phyloP scores from a whole-genome alignment of 1,139 yeast species.

The Pichia norvegensis region DNA sequence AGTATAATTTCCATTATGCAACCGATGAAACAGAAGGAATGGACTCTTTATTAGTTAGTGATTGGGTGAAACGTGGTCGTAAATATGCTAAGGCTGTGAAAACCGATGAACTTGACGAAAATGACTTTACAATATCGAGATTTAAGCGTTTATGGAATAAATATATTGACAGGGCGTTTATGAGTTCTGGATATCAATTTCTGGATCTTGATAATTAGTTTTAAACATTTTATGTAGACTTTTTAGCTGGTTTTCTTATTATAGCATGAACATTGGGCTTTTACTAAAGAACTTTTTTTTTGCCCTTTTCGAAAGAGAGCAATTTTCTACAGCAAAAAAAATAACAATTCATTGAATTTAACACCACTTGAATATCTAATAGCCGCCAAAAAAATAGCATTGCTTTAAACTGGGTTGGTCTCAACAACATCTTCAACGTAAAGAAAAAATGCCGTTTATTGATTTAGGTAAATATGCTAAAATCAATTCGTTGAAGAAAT shows the following conservation, averaged over 20 bases:
- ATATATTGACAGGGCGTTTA: slow-evolving; percentile 43
- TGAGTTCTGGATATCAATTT: slow-evolving; percentile 51
- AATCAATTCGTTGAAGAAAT: background rate
- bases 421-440: background rate
- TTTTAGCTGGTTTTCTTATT: no score
- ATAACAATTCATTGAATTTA: background rate
- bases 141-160: slow-evolving; percentile 35
- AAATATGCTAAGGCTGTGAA: slow-evolving; percentile 35
- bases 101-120: slow-evolving; percentile 9
- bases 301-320: background rate
- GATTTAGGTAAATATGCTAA: background rate
- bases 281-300: no score
- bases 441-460: background rate
- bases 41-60: slow-evolving; percentile 49
- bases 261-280: background rate
- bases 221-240: background rate
- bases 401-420: background rate
- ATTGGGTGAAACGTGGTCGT: slow-evolving; percentile 54
- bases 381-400: background rate
- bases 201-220: background rate
- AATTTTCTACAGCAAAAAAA: background rate
- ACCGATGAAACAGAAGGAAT: slow-evolving; percentile 56
- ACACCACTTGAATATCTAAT: no score
- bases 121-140: slow-evolving; percentile 4
- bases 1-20: slow-evolving; percentile 58